phyloP scores from a whole-genome alignment of 306 rosid species.

The Rubus parviflorus region DNA sequence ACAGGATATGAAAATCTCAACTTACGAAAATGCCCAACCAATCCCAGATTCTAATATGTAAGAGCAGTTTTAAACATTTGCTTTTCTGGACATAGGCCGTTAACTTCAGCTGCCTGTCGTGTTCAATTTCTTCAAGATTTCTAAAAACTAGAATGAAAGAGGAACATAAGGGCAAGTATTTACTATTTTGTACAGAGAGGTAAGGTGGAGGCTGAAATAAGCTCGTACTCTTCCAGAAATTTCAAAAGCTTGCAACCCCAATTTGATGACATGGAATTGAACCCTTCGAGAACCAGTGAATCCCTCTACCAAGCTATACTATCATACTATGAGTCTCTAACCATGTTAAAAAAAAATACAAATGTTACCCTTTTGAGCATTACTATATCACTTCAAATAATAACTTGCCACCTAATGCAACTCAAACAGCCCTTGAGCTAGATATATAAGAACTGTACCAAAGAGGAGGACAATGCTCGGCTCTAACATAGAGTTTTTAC shows the following conservation, averaged over 20 bases:
- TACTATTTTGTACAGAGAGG: not conserved
- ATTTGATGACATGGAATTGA: not conserved
- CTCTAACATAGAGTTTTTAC: not conserved
- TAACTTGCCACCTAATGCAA: not conserved
- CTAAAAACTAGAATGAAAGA: not conserved
- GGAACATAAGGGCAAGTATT: not conserved
- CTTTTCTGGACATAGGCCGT: slow-evolving; percentile 7
- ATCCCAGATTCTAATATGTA: not conserved
- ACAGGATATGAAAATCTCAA: not conserved
- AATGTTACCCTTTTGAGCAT: not conserved
- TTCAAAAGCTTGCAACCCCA: slow-evolving; percentile 3
- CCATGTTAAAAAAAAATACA: not conserved
- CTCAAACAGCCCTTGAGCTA: not conserved
- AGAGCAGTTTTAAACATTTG: not conserved
- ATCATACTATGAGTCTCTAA: not conserved
- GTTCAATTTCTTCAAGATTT: slow-evolving; percentile 2
- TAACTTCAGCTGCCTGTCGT: not conserved
- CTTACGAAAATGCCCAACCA: not conserved
- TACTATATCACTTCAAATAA: not conserved
- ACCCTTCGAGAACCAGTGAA: not conserved
- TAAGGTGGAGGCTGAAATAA: not conserved
- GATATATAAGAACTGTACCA: not conserved
- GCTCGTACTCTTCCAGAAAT: not conserved
- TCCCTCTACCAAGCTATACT: not conserved
- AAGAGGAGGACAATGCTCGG: not conserved